Conservation (phyloP, 108 stramenopile species). For the Nitzschia palea region DNA sequence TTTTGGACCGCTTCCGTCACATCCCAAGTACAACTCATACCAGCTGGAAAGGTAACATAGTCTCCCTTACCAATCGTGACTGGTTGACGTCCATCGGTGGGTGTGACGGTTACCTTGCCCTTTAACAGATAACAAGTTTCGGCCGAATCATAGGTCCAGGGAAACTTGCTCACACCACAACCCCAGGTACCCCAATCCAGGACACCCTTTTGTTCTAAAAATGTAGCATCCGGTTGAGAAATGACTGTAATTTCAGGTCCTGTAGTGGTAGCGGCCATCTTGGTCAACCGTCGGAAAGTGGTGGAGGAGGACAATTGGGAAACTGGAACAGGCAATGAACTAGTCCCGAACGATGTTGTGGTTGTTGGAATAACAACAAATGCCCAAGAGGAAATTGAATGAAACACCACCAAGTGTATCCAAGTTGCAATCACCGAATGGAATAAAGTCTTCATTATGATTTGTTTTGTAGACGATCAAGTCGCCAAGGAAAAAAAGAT, state of each 20-base stretch:
- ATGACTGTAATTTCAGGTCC: constrained; percentile 54
- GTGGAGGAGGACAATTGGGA: no score
- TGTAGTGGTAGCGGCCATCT: not conserved
- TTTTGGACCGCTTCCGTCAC: constrained; percentile 69
- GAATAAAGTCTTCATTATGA: no score
- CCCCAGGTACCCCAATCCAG: constrained; percentile 74
- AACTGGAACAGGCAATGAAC: no score
- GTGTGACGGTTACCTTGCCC: constrained; percentile 76
- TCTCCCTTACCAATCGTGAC: constrained; percentile 71
- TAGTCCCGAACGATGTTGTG: no score
- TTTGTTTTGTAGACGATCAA: no score
- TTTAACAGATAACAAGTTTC: constrained; percentile 69
- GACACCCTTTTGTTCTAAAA: constrained; percentile 62
- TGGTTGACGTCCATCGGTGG: constrained; percentile 57
- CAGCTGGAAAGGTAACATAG: constrained; percentile 75
- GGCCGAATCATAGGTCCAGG: constrained; percentile 72
- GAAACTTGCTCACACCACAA: constrained; percentile 68
- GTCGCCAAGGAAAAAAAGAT: no score
- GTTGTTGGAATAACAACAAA: no score
- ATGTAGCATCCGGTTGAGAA: constrained; percentile 53
- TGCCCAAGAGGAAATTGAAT: no score
- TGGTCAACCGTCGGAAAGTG: no score
- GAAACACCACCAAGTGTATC: no score
- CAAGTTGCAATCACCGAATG: no score
- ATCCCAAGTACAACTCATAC: constrained; percentile 84